phyloP scores from a whole-genome alignment of 2,329 filamentous ascomycete genomes.

The Teratosphaeriaceae sp. region DNA sequence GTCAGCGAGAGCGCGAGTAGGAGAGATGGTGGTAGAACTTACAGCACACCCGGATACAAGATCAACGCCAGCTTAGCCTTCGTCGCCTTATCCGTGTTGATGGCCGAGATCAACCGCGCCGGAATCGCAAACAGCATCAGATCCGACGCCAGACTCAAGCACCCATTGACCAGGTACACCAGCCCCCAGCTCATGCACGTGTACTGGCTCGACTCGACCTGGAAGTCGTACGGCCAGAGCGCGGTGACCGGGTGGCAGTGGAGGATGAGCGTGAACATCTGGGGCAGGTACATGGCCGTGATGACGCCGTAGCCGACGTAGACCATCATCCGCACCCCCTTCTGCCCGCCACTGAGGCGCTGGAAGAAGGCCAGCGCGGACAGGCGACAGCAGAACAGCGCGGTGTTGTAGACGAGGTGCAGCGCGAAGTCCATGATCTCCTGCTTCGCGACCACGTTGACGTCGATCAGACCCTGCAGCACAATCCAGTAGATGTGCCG shows the following conservation, averaged over 20 bases:
- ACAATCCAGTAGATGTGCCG: constrained; percentile 42
- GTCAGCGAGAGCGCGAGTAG: background rate
- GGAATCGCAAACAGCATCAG: constrained; percentile 46
- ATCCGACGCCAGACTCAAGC: constrained; percentile 35
- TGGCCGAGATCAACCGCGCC: constrained; percentile 3
- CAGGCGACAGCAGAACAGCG: constrained; percentile 44
- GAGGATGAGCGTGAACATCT: constrained; percentile 45
- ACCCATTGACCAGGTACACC: constrained; percentile 47
- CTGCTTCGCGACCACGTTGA: constrained; percentile 20
- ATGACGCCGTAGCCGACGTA: constrained; percentile 29
- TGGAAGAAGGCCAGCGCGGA: constrained; percentile 49
- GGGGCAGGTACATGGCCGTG: constrained; percentile 36
- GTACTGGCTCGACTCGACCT: constrained; percentile 35
- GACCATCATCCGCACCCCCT: constrained; percentile 32
- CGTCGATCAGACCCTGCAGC: constrained; percentile 33
- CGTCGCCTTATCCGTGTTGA: constrained; percentile 26
- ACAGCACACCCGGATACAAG: constrained; percentile 41
- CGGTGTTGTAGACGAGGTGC: constrained; percentile 46
- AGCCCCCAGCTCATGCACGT: constrained; percentile 45
- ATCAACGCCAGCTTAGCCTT: constrained; percentile 34
- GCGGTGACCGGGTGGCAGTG: constrained; percentile 36
- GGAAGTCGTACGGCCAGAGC: constrained; percentile 47
- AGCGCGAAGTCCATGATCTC: constrained; percentile 45
- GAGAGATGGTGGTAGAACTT: background rate
- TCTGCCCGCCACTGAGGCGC: constrained; percentile 37